Conservation (phyloP, 257 asterid genomes). For the Solanum okadae region DNA sequence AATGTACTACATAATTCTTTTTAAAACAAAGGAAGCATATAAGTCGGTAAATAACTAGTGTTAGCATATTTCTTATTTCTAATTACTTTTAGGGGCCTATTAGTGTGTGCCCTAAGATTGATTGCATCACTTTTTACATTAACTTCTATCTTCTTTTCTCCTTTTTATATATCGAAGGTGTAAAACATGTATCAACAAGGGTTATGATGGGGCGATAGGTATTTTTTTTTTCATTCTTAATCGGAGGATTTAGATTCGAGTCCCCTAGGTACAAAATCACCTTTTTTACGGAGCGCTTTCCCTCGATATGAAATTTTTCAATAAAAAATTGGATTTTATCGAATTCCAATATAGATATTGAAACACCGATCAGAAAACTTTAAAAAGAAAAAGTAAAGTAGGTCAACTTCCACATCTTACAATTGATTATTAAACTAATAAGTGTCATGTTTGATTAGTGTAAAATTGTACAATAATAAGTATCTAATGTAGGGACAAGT, state of each 20-base stretch:
- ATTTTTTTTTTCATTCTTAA: too few relatives aligned
- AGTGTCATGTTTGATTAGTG: not conserved
- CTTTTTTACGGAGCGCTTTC: not conserved
- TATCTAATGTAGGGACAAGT: not conserved
- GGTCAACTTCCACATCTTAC: not conserved
- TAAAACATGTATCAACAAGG: not conserved
- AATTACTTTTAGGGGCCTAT: not conserved
- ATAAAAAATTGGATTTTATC: rapidly evolving
- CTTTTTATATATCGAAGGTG: not conserved
- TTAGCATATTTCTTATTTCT: not conserved
- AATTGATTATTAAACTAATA: not conserved
- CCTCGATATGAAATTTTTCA: rapidly evolving
- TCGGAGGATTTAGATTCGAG: rapidly evolving
- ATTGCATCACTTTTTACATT: not conserved
- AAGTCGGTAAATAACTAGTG: too few relatives aligned
- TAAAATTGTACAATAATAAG: not conserved
- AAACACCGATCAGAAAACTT: rapidly evolving
- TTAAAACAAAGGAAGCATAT: too few relatives aligned
- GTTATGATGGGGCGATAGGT: rapidly evolving
- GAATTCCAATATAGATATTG: too few relatives aligned
- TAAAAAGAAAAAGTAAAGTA: not conserved
- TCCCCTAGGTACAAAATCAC: rapidly evolving
- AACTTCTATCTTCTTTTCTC: not conserved
- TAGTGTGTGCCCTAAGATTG: not conserved
- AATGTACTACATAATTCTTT: too few relatives aligned